A percentile compares a stretch with the other conserved stretches of the same genome.
Conservation (phyloP, 1,139 yeast genomes). For the Debaryomyces singareniensis region DNA sequence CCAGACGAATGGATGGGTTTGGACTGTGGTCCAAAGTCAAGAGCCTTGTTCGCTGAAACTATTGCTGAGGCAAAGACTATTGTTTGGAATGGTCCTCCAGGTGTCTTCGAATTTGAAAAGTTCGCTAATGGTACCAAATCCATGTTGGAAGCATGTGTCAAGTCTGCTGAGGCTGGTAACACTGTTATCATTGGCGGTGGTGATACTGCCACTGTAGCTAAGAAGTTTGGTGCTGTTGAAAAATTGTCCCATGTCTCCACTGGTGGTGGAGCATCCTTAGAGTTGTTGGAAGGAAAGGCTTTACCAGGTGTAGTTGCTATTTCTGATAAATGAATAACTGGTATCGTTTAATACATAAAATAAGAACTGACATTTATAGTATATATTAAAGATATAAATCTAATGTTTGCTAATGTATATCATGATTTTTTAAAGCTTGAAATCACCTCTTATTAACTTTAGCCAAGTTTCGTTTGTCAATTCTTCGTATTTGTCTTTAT, state of each 20-base stretch:
- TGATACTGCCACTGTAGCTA: slow-evolving; percentile 98
- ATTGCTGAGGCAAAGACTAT: slow-evolving; percentile 92
- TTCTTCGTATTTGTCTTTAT: slow-evolving; percentile 47
- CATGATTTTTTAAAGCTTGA: slow-evolving; percentile 26
- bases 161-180: slow-evolving; percentile 81
- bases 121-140: slow-evolving; percentile 88
- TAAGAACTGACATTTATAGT: background rate
- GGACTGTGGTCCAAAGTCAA: slow-evolving; percentile 87
- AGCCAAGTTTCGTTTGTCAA: slow-evolving; percentile 59
- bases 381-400: too few species aligned
- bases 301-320: slow-evolving; percentile 95
- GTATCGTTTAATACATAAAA: background rate
- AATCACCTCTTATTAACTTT: slow-evolving; percentile 34
- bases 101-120: slow-evolving; percentile 92
- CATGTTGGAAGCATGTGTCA: slow-evolving; percentile 78
- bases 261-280: slow-evolving; percentile 99
- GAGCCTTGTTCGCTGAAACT: slow-evolving; percentile 67
- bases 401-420: too few species aligned
- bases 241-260: slow-evolving; percentile 96
- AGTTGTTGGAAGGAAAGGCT: slow-evolving; percentile 94
- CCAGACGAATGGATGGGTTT: slow-evolving; percentile 94
- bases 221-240: slow-evolving; percentile 92
- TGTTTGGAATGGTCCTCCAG: slow-evolving; percentile 99
- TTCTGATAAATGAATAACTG: slow-evolving; percentile 49
- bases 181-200: slow-evolving; percentile 99